phyloP scores from a whole-genome alignment of 2,329 filamentous ascomycete species.

The Sarocladium brachiariae region DNA sequence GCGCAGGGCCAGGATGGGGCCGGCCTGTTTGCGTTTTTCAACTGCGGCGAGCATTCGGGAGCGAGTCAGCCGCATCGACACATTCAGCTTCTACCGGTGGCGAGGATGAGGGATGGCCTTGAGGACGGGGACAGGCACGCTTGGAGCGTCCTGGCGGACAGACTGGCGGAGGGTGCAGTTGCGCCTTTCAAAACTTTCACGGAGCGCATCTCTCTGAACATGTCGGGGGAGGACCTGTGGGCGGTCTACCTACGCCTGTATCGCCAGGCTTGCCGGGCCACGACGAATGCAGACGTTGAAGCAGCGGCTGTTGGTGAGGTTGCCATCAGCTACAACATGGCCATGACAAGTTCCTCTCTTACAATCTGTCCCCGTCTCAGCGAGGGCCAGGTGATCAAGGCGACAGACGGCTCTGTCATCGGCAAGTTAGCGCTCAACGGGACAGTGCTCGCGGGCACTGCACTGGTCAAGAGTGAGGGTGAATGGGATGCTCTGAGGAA shows the following conservation, averaged over 20 bases:
- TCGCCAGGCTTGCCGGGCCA: conserved; percentile 33
- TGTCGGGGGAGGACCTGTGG: conserved; percentile 30
- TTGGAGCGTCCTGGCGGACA: conserved; percentile 46
- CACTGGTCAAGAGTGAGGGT: conserved; percentile 50
- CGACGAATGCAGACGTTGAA: conserved; percentile 18
- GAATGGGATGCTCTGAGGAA: conserved; percentile 49
- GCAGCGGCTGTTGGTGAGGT: conserved; percentile 32
- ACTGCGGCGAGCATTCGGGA: conserved; percentile 60
- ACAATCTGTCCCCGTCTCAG: conserved; percentile 47
- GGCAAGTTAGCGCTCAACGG: conserved; percentile 50
- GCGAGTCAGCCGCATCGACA: conserved; percentile 68
- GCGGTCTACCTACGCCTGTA: conserved; percentile 42
- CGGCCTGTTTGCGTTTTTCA: conserved; percentile 61
- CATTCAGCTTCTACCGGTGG: conserved; percentile 62
- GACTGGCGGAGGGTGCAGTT: conserved; percentile 18
- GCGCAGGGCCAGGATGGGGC: conserved; percentile 19
- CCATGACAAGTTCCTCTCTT: conserved; percentile 47
- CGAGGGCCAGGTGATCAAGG: conserved; percentile 37
- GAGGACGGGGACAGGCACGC: conserved; percentile 12
- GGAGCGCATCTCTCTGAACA: conserved; percentile 27
- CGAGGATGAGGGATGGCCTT: conserved; percentile 52
- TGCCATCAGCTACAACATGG: conserved; percentile 57
- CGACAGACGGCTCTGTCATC: conserved; percentile 23
- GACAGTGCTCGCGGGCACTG: conserved; percentile 57
- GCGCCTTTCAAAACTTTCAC: conserved; percentile 41